Conservation (phyloP, 78 protist genomes). For the Dictyostelium intermedium region DNA sequence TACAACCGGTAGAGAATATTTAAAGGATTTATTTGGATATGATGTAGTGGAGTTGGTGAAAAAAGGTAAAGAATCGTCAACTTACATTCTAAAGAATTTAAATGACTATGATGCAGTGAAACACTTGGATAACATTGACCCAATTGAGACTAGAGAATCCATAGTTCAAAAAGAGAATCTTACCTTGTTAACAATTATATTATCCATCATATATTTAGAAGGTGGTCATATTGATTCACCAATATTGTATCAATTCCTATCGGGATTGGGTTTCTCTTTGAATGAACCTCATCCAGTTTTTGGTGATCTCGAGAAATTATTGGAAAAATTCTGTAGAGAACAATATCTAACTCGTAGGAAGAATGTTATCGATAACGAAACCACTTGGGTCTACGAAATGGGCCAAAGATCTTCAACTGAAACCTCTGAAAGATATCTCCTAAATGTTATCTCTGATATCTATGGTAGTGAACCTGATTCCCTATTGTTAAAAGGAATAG, state of each 20-base stretch:
- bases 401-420: conserved; percentile 30
- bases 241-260: background rate
- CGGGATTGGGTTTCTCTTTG: background rate
- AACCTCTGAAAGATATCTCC: background rate
- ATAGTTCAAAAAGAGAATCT: background rate
- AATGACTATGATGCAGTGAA: background rate
- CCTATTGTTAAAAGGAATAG: conserved; percentile 11
- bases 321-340: conserved; percentile 28
- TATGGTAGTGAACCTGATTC: conserved; percentile 54
- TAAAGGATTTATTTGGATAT: conserved; percentile 34
- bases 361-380: background rate
- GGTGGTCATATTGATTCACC: background rate
- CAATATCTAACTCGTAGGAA: background rate
- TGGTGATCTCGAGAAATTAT: conserved; percentile 48
- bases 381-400: background rate
- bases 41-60: conserved; percentile 3
- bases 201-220: conserved; percentile 12
- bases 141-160: background rate
- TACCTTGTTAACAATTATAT: background rate
- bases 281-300: conserved; percentile 8
- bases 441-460: background rate
- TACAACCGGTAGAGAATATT: background rate
- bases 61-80: background rate
- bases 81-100: background rate
- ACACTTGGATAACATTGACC: background rate